Conservation (phyloP, 179 eudicot species). For the Dionaea muscipula region DNA sequence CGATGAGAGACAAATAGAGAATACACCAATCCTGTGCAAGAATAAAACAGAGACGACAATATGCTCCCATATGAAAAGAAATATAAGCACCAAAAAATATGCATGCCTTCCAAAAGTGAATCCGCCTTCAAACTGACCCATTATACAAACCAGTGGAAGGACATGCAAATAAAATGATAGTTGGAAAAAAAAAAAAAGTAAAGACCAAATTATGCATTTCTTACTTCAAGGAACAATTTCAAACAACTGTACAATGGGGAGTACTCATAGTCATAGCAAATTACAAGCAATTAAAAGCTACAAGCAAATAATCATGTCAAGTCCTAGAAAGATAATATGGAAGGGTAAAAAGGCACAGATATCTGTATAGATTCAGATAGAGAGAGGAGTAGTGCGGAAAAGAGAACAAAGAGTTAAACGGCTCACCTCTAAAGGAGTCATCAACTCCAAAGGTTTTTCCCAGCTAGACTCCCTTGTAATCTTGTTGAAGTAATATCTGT, state of each 20-base stretch:
- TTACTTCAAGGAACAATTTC: conserved; percentile 13
- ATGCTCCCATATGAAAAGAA: conserved; percentile 28
- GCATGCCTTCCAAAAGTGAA: conserved; percentile 83
- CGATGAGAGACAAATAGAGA: no score
- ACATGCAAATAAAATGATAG: conserved; percentile 82
- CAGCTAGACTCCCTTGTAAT: conserved; percentile 84
- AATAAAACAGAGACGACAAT: background rate
- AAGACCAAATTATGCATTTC: conserved; percentile 23
- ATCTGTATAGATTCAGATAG: no score
- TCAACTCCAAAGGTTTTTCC: conserved; percentile 93
- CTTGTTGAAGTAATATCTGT: conserved; percentile 89
- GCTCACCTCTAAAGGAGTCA: conserved; percentile 95
- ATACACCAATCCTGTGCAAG: no score
- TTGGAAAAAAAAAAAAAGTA: conserved; percentile 45
- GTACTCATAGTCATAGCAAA: background rate
- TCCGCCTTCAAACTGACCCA: conserved; percentile 73
- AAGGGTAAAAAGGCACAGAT: no score
- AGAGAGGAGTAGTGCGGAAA: background rate
- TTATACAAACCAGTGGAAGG: conserved; percentile 66
- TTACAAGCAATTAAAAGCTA: conserved; percentile 5
- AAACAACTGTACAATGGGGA: conserved; percentile 21
- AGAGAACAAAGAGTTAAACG: conserved; percentile 11
- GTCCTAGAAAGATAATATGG: no score
- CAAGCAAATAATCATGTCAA: background rate
- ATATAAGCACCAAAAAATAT: conserved; percentile 46